Evolutionary conservation across 768 basidiomycete genomes (phyloP).

Genomic region (Pisolithus albus): DNA sequence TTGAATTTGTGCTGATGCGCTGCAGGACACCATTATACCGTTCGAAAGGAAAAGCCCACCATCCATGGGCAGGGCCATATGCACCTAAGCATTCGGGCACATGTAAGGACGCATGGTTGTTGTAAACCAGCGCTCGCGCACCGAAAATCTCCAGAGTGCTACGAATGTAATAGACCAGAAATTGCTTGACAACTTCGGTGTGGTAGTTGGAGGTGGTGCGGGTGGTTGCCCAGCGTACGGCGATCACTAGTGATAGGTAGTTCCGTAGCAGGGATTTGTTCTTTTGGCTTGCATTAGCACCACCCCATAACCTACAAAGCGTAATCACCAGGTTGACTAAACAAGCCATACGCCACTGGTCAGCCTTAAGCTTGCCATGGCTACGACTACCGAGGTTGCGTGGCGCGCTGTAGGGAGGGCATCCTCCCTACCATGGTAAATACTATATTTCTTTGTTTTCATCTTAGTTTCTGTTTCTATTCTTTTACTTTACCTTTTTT

Average conservation of each 20-base stretch:
- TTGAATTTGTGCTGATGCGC: constrained; percentile 22
- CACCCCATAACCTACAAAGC: constrained; percentile 25
- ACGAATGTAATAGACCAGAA: not conserved
- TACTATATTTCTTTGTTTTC: too few species aligned
- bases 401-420: too few species aligned
- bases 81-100: constrained; percentile 20
- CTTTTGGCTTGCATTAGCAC: not conserved
- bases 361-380: constrained; percentile 30
- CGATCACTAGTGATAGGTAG: not conserved
- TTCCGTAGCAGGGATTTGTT: not conserved
- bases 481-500: too few species aligned
- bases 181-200: not conserved
- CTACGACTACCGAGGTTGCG: constrained; percentile 24
- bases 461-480: too few species aligned
- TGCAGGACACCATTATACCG: constrained; percentile 28
- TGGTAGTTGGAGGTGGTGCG: constrained; percentile 1
- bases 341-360: constrained; percentile 19
- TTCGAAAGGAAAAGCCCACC: constrained; percentile 25
- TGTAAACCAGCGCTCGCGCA: constrained; percentile 5
- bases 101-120: constrained; percentile 38
- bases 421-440: too few species aligned
- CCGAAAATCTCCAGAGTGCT: not conserved
- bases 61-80: constrained; percentile 25
- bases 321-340: constrained; percentile 23
- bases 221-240: not conserved